A percentile compares a stretch with the other conserved stretches of the same genome.
These are phyloP conservation scores for Aspergillus puulaauensis DNA, from an alignment of 2,329 filamentous ascomycete species.

Conservation along the genomic window DNA sequence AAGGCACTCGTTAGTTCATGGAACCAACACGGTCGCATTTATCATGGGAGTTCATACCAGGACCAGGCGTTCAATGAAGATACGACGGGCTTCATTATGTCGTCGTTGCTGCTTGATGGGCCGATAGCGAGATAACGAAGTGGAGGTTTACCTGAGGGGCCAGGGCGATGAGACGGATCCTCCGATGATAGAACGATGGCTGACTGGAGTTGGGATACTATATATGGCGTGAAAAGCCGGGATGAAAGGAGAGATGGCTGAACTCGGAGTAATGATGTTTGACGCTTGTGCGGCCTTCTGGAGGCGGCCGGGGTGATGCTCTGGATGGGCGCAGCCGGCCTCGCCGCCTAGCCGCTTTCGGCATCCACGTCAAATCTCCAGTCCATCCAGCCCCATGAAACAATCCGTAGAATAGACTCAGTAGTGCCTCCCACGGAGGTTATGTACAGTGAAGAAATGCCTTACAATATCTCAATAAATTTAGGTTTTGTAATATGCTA, in stretches of 20 bases:
- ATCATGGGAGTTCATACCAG: conserved; percentile 62
- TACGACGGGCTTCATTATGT: conserved; percentile 90
- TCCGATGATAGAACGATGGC: neutral
- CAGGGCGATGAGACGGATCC: neutral
- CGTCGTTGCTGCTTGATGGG: conserved; percentile 8
- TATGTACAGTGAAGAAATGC: neutral
- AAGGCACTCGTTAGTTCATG: conserved; percentile 19
- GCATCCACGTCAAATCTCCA: neutral
- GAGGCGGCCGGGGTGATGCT: neutral
- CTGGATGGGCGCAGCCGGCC: neutral
- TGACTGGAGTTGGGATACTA: neutral
- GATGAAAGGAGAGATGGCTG: neutral
- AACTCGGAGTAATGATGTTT: neutral
- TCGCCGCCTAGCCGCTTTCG: conserved; percentile 14
- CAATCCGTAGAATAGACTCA: neutral
- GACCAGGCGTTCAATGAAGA: conserved; percentile 91
- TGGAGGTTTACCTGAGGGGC: no score
- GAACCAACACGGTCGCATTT: neutral
- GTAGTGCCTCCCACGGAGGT: neutral
- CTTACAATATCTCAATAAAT: neutral
- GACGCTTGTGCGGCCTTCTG: neutral
- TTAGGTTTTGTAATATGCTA: neutral
- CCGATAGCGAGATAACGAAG: neutral
- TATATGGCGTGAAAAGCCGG: neutral
- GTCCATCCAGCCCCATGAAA: neutral